Conservation (phyloP, 202 grass and related monocot species). For the Elaeis oleifera region DNA sequence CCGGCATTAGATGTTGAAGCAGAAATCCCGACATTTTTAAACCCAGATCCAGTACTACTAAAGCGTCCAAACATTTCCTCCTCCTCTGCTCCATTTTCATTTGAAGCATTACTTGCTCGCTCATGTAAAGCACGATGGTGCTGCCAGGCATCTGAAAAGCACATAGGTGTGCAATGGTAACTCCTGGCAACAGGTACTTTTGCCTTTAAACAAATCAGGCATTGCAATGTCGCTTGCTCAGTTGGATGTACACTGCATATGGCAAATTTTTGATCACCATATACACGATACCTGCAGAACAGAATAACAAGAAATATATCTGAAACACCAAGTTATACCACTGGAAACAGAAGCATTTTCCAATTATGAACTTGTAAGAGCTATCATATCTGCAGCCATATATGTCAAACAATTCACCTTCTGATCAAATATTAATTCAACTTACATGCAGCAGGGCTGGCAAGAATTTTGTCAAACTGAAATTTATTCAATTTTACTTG, state of each 20-base stretch:
- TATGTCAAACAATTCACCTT: too few species aligned
- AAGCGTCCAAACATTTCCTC: constrained; percentile 87
- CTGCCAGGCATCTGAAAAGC: constrained; percentile 91
- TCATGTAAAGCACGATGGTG: constrained; percentile 94
- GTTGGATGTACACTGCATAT: constrained; percentile 90
- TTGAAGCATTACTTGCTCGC: constrained; percentile 52
- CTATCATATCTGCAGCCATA: too few species aligned
- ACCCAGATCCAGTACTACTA: constrained; percentile 40
- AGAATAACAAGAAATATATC: background rate
- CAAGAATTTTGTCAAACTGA: too few species aligned
- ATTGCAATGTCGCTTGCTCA: constrained; percentile 90
- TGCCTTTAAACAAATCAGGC: constrained; percentile 87
- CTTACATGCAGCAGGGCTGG: too few species aligned
- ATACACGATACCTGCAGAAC: constrained; percentile 75
- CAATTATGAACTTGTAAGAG: too few species aligned
- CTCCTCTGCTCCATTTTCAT: constrained; percentile 84
- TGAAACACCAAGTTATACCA: too few species aligned
- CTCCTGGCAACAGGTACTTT: constrained; percentile 93
- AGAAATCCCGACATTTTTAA: constrained; percentile 40
- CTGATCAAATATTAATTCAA: too few species aligned
- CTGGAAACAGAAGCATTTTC: too few species aligned
- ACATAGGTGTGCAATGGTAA: constrained; percentile 87
- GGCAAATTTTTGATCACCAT: constrained; percentile 68
- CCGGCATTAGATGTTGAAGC: constrained; percentile 54
- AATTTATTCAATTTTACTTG: too few species aligned